Evolutionary conservation across 192 early-diverging fungal genomes (phyloP), one percentile per base, ranked within the genome.

Genomic region (Phlyctochytrium bullatum): DNA sequence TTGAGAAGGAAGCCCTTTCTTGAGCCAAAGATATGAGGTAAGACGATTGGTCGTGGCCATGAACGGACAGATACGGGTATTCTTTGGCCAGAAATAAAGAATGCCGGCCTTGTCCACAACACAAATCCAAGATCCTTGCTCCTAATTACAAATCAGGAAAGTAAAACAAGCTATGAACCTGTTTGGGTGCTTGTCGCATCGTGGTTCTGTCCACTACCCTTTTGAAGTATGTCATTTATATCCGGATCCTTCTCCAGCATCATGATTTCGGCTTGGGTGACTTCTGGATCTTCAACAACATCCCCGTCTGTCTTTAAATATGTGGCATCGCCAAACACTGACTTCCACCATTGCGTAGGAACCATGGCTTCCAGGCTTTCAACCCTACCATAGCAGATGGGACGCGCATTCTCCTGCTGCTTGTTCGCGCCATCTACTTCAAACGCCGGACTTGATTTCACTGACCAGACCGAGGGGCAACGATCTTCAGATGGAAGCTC

Each of bases 71-170:
- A 25, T 82, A 67, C 1, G 87, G 85, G 65, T 88, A 88, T 30
- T 80, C 65, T 25, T 74, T 52, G 16, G 82, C 74, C 12, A 88
- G 62, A 20, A 80, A 68, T 23, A 88, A 73, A 2, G 76, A 36
- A 72, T 87, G 87, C 0, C 87, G 81, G 14, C 87, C 87, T 72
- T 88, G 87, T 28, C 87, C 87, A 66, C 87, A 88, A 73, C 87
- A 88, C n/a, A 88, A 72, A 64, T 88, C 87, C 2, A 88, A 69
- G 24, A 86, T 73, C n/a, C 61, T 14, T 20, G 40, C 20, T 47
- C 33, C 6, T 10, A 53, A 23, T 68, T 52, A 62, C 27, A n/a
- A n/a, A n/a, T n/a, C n/a, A 14, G 40, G 40, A 50, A 50, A n/a
- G 40, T n/a, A n/a, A n/a, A n/a, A n/a, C n/a, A n/a, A n/a, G n/a